Evolutionary conservation across 805 yeast genomes (phyloP), one percentile per base, ranked within the genome.

Genomic region (Yamadazyma paraphyllophila): DNA sequence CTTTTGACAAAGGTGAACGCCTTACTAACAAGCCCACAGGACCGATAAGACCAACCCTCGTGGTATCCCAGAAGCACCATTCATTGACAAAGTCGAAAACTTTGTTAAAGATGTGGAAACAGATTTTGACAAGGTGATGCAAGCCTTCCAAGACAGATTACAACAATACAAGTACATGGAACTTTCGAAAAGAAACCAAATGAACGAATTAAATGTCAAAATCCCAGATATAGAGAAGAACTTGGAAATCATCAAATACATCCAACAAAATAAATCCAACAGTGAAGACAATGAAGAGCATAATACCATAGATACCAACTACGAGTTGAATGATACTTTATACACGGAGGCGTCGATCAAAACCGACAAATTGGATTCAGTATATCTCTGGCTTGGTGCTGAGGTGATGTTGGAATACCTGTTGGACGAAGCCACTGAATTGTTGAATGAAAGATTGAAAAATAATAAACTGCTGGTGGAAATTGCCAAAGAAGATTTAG

Each of bases 321-420:
- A 88, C 61, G 97, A 91, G 65, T 76, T 94, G 58, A 92, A 94
- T 65, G 98, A 94, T 60, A 92, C 99, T 0, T 74, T 94, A 34
- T 92, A 81, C 62, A 86, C 97, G 7, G 81, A 81, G 47, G 99
- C 99, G 0, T 74, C 73, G 31, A 73, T 94, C 27, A 80, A 80
- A 33, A 71, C 80, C 5, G 74, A 82, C 30, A 78, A 77, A 25
- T 61, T 77, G 42, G 65, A 77, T 20, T 63, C 69, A 2, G 98
- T 94, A 1, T 82, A 82, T 52, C 72, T 94, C 39, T 94, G 99
- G 99, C 75, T 94, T n/a, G 99, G 99, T 9, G 99, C 99, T 0
- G 96, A 90, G 56, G 91, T 92, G 7, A 92, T 94, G 98, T 74
- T 94, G 59, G 98, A 94, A 61, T 94, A 92, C 59, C 91, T 96